Conservation (phyloP, 2,329 filamentous ascomycete genomes). For the Fusarium sp. region DNA sequence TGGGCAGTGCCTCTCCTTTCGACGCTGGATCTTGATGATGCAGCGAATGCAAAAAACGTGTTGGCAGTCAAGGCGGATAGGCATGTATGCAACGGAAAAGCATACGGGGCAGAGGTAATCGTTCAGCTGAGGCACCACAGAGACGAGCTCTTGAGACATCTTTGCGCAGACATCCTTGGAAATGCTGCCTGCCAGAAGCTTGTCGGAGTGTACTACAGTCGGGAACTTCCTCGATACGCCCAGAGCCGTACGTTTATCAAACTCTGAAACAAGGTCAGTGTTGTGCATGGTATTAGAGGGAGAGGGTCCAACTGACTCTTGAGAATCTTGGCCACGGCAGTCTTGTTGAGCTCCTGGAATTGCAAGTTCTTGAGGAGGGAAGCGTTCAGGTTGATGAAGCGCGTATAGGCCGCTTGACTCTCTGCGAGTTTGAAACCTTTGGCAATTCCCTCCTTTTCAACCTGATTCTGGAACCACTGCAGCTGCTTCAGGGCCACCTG, state of each 20-base stretch:
- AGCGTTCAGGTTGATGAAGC: constrained; percentile 79
- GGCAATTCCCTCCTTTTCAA: constrained; percentile 70
- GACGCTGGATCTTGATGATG: constrained; percentile 81
- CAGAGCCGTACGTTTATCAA: constrained; percentile 86
- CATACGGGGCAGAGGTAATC: constrained; percentile 89
- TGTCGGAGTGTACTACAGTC: constrained; percentile 67
- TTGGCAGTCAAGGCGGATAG: constrained; percentile 79
- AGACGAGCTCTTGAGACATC: constrained; percentile 78
- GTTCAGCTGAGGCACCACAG: constrained; percentile 82
- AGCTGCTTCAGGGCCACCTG: constrained; percentile 75
- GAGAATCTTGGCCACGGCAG: constrained; percentile 83
- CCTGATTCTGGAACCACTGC: constrained; percentile 77
- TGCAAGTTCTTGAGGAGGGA: constrained; percentile 82
- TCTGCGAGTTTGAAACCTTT: constrained; percentile 74
- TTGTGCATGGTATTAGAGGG: not conserved
- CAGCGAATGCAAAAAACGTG: constrained; percentile 89
- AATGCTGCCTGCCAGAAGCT: constrained; percentile 74
- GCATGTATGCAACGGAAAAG: constrained; percentile 82
- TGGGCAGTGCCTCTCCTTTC: constrained; percentile 76
- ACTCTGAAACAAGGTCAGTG: constrained; percentile 68
- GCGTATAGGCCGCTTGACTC: constrained; percentile 72
- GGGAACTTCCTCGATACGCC: constrained; percentile 75
- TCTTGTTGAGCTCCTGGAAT: constrained; percentile 86
- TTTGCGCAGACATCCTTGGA: constrained; percentile 82
- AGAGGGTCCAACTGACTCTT: constrained; percentile 71